Evolutionary conservation across 768 basidiomycete genomes (phyloP).

Genomic region (Phylloporus sp.): DNA sequence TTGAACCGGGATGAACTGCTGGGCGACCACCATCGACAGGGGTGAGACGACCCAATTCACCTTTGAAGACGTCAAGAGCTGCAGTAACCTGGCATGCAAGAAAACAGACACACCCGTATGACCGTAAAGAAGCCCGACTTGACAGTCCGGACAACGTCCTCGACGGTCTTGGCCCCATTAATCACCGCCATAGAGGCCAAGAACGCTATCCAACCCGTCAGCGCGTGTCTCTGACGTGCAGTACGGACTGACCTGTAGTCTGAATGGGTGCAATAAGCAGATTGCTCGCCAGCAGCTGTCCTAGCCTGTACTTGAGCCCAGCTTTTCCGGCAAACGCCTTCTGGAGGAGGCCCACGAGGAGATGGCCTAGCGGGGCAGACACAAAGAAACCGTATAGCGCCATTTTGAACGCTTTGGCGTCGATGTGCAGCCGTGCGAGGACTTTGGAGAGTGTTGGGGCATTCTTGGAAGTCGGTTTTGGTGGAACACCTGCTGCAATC

Average conservation of each 20-base stretch:
- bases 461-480: conserved; percentile 46
- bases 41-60: conserved; percentile 81
- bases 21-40: conserved; percentile 68
- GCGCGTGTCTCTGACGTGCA: no score
- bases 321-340: conserved; percentile 74
- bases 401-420: conserved; percentile 78
- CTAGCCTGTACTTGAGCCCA: conserved; percentile 57
- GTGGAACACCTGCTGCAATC: conserved; percentile 60
- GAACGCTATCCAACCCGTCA: conserved; percentile 44
- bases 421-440: conserved; percentile 56
- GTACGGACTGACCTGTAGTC: conserved; percentile 47
- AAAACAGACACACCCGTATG: conserved; percentile 49
- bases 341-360: conserved; percentile 69
- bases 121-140: conserved; percentile 72
- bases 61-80: conserved; percentile 35
- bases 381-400: conserved; percentile 78
- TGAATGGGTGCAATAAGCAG: conserved; percentile 75
- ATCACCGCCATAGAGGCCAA: conserved; percentile 82
- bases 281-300: conserved; percentile 73
- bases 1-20: conserved; percentile 74
- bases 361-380: conserved; percentile 77
- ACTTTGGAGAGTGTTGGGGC: conserved; percentile 49
- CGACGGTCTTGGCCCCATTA: conserved; percentile 66
- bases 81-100: neutral
- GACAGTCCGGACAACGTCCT: conserved; percentile 64